Conservation (phyloP, 371 early-diverging fungal genomes). For the Circinella umbellata region DNA sequence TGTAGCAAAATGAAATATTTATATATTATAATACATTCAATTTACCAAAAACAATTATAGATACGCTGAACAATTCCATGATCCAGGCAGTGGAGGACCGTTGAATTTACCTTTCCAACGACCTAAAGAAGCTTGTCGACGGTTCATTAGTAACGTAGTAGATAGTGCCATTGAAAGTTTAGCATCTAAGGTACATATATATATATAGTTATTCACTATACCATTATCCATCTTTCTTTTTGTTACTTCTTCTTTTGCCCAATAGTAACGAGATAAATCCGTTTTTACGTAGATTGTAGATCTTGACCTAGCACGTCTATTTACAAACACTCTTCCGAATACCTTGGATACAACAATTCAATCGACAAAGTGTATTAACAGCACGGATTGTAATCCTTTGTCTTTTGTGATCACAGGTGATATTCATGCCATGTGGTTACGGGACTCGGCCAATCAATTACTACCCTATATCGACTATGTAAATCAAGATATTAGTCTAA, state of each 20-base stretch:
- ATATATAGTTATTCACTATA: neutral
- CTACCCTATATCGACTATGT: slow-evolving; percentile 58
- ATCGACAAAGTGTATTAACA: slow-evolving; percentile 30
- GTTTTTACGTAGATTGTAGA: slow-evolving; percentile 33
- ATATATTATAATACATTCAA: no score
- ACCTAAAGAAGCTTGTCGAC: slow-evolving; percentile 45
- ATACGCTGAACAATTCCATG: slow-evolving; percentile 29
- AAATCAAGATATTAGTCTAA: slow-evolving; percentile 39
- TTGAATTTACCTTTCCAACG: slow-evolving; percentile 48
- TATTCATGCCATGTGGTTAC: slow-evolving; percentile 72
- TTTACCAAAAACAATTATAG: neutral
- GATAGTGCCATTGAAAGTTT: slow-evolving; percentile 42
- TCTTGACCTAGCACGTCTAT: slow-evolving; percentile 56
- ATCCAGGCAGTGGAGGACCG: slow-evolving; percentile 45
- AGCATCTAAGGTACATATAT: slow-evolving; percentile 35
- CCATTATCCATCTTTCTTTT: neutral
- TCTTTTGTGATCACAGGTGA: slow-evolving; percentile 71
- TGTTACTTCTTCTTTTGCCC: no score
- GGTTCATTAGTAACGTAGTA: slow-evolving; percentile 46
- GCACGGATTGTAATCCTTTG: slow-evolving; percentile 38
- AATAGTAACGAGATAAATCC: neutral
- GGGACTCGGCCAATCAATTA: slow-evolving; percentile 72
- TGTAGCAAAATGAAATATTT: no score
- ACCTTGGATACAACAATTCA: slow-evolving; percentile 67
- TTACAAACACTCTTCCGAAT: slow-evolving; percentile 60